Evolutionary conservation across 352 stramenopile species (phyloP).

Genomic region (Phytophthora megakarya): DNA sequence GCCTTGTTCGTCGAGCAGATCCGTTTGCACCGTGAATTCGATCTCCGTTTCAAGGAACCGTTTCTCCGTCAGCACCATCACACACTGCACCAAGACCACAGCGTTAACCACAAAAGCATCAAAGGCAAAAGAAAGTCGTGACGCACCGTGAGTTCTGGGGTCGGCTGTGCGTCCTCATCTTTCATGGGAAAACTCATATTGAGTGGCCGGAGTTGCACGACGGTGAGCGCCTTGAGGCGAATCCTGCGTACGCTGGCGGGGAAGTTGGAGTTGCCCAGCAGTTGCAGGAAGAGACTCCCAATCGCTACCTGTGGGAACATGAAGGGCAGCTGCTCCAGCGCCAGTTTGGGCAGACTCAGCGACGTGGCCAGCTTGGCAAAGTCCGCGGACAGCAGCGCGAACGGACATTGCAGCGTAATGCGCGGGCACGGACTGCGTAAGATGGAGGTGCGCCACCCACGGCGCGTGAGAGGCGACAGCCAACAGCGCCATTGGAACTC

Average conservation of each 20-base stretch:
- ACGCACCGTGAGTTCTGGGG: constrained; percentile 51
- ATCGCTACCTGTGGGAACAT: constrained; percentile 72
- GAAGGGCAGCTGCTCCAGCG: constrained; percentile 76
- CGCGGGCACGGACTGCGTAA: constrained; percentile 66
- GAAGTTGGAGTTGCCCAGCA: constrained; percentile 86
- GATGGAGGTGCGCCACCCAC: constrained; percentile 57
- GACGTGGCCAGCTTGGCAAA: constrained; percentile 85
- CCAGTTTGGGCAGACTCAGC: constrained; percentile 64
- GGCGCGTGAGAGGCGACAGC: constrained; percentile 62
- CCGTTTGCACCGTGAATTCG: constrained; percentile 78
- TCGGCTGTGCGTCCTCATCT: constrained; percentile 19
- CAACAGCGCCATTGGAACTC: constrained; percentile 83
- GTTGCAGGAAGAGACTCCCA: constrained; percentile 73
- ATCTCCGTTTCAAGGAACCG: constrained; percentile 69
- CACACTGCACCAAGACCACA: constrained; percentile 57
- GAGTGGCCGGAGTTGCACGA: constrained; percentile 71
- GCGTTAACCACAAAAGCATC: too few relatives aligned
- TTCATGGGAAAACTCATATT: constrained; percentile 71
- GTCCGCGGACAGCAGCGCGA: constrained; percentile 70
- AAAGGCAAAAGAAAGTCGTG: not conserved
- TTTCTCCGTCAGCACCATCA: constrained; percentile 83
- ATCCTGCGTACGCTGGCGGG: constrained; percentile 54
- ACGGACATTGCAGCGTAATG: constrained; percentile 77
- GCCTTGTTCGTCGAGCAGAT: constrained; percentile 72
- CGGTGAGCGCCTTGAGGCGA: constrained; percentile 71